Evolutionary conservation across 805 yeast species (phyloP).

Genomic region (Ogataea corticis): DNA sequence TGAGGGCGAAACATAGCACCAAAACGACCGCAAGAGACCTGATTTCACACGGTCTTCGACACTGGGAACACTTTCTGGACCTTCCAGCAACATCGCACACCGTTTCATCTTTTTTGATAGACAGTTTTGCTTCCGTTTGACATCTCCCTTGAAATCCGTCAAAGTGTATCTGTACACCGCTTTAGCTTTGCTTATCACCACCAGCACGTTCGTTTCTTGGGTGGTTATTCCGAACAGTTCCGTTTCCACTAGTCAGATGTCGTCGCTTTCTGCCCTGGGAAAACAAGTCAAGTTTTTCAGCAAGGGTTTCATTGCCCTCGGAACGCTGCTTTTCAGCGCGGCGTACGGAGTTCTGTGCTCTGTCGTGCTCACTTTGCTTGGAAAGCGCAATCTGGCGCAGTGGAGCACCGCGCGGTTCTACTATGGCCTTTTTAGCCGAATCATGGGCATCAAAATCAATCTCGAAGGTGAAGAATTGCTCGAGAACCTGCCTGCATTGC

Average conservation of each 20-base stretch:
- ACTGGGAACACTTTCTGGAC: background rate
- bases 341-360: slow-evolving; percentile 80
- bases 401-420: slow-evolving; percentile 87
- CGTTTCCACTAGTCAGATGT: slow-evolving; percentile 10
- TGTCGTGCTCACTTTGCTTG: slow-evolving; percentile 58
- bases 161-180: slow-evolving; percentile 14
- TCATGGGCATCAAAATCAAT: slow-evolving; percentile 70
- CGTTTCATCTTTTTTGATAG: background rate
- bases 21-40: background rate
- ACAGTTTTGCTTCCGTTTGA: background rate
- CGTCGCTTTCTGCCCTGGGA: slow-evolving; percentile 19
- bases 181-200: slow-evolving; percentile 5
- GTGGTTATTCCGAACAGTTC: slow-evolving; percentile 18
- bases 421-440: slow-evolving; percentile 55
- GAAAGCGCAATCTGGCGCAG: slow-evolving; percentile 81
- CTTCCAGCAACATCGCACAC: too few relatives aligned
- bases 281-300: slow-evolving; percentile 50
- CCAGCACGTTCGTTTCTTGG: slow-evolving; percentile 17
- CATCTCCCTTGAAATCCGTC: slow-evolving; percentile 2
- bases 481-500: slow-evolving; percentile 67
- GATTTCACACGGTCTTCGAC: background rate
- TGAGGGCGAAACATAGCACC: background rate
- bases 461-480: slow-evolving; percentile 67
- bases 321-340: slow-evolving; percentile 59
- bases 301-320: slow-evolving; percentile 55